These are phyloP conservation scores for Rosa persica DNA, from an alignment of 306 rosid species.

Conservation along the genomic window DNA sequence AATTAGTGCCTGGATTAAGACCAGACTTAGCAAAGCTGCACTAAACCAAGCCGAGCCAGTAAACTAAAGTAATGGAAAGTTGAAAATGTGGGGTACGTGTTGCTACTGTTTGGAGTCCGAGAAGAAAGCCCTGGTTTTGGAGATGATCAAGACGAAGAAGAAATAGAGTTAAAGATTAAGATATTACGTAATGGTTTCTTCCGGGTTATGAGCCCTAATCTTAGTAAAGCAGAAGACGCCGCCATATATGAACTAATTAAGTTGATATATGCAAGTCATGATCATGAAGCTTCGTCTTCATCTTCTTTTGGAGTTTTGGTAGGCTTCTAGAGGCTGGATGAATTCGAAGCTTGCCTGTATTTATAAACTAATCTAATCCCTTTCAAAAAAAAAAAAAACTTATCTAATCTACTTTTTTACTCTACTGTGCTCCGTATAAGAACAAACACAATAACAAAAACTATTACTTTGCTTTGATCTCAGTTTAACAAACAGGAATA, in stretches of 20 bases:
- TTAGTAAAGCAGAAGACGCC: slow-evolving; percentile 28
- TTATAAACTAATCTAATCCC: neutral
- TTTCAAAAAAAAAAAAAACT: no score
- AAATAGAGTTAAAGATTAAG: neutral
- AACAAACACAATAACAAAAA: neutral
- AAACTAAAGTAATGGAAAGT: neutral
- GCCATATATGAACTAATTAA: neutral
- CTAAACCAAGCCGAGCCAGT: neutral
- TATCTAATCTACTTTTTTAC: neutral
- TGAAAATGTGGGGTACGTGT: neutral
- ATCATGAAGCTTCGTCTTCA: neutral
- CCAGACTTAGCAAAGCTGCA: neutral
- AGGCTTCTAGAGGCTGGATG: slow-evolving; percentile 20
- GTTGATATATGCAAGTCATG: slow-evolving; percentile 14
- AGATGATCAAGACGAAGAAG: neutral
- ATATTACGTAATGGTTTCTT: neutral
- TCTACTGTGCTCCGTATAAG: neutral
- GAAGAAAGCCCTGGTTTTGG: neutral
- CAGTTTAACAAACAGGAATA: neutral
- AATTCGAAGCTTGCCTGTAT: neutral
- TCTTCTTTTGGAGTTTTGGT: neutral
- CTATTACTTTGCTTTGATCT: neutral
- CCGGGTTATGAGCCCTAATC: neutral
- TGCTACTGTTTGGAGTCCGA: neutral
- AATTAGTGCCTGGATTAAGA: neutral